These are phyloP conservation scores for Rosa hybrid DNA, from an alignment of 331 rosid species.

Conservation along the genomic window DNA sequence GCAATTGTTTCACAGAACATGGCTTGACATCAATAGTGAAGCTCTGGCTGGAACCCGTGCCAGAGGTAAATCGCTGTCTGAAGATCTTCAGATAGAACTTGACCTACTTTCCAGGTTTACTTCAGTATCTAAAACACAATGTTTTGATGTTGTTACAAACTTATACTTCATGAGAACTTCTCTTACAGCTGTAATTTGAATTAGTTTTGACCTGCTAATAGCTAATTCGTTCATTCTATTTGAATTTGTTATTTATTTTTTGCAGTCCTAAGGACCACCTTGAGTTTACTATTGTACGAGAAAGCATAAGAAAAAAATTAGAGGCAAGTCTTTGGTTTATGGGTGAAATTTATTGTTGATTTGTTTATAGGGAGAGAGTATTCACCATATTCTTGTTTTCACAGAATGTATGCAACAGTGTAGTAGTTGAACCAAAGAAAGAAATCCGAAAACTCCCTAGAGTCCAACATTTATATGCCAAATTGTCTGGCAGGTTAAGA, in stretches of 20 bases:
- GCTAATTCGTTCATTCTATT: slow-evolving; percentile 10
- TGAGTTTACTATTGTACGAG: slow-evolving; percentile 91
- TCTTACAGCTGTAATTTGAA: slow-evolving; percentile 10
- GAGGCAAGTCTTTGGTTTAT: slow-evolving; percentile 56
- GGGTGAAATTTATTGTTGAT: slow-evolving; percentile 5
- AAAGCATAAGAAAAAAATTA: slow-evolving; percentile 69
- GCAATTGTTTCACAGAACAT: slow-evolving; percentile 94
- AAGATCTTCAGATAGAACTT: slow-evolving; percentile 75
- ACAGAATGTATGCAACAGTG: slow-evolving; percentile 72
- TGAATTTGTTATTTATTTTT: slow-evolving; percentile 20
- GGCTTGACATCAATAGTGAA: slow-evolving; percentile 73
- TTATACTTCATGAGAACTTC: neutral
- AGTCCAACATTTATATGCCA: slow-evolving; percentile 86
- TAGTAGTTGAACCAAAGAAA: slow-evolving; percentile 70
- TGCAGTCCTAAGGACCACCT: slow-evolving; percentile 84
- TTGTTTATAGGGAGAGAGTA: neutral
- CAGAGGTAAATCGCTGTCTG: slow-evolving; percentile 62
- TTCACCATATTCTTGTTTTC: slow-evolving; percentile 9
- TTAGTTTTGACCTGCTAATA: slow-evolving; percentile 10
- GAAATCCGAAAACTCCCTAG: slow-evolving; percentile 73
- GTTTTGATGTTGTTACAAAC: slow-evolving; percentile 5
- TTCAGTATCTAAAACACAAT: slow-evolving; percentile 18
- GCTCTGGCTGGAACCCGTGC: slow-evolving; percentile 99
- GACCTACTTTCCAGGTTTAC: slow-evolving; percentile 88
- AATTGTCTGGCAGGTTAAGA: slow-evolving; percentile 63